Percentiles rank a stretch among this genome's conserved stretches.
Evolutionary conservation across 2,329 filamentous ascomycete genomes (phyloP).

Genomic region (Clarireedia paspali): DNA sequence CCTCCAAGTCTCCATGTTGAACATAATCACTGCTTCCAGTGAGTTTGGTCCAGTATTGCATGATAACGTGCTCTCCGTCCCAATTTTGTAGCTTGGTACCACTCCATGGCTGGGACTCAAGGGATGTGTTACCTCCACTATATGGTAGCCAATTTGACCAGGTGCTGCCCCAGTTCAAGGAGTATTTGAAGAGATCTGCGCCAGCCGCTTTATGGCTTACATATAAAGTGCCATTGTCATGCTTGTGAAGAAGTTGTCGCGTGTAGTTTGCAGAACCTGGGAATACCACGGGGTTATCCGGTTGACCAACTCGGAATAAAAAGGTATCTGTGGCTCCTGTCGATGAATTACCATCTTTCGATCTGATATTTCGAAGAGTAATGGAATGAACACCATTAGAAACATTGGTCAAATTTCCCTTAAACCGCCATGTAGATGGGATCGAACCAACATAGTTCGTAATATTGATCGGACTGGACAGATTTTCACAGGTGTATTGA

Average conservation of each 20-base stretch:
- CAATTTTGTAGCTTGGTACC: slow-evolving; percentile 52
- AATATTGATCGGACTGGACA: slow-evolving; percentile 29
- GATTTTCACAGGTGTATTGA: slow-evolving; percentile 32
- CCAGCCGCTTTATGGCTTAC: slow-evolving; percentile 53
- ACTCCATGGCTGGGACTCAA: slow-evolving; percentile 44
- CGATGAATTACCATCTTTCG: slow-evolving; percentile 31
- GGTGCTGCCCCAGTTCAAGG: slow-evolving; percentile 50
- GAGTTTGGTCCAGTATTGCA: slow-evolving; percentile 55
- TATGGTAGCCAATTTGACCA: slow-evolving; percentile 54
- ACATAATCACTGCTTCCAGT: slow-evolving; percentile 52
- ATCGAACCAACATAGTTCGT: slow-evolving; percentile 42
- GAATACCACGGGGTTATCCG: slow-evolving; percentile 53
- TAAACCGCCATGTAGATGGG: slow-evolving; percentile 46
- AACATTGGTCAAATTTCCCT: slow-evolving; percentile 44
- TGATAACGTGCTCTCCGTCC: slow-evolving; percentile 52
- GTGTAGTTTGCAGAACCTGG: slow-evolving; percentile 51
- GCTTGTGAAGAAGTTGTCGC: slow-evolving; percentile 39
- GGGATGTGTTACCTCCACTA: slow-evolving; percentile 39
- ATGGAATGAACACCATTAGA: slow-evolving; percentile 53
- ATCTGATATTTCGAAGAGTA: slow-evolving; percentile 45
- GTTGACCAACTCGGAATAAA: slow-evolving; percentile 50
- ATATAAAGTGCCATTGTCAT: slow-evolving; percentile 36
- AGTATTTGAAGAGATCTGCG: slow-evolving; percentile 55
- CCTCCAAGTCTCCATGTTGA: slow-evolving; percentile 49
- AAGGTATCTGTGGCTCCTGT: slow-evolving; percentile 53